These are phyloP conservation scores for Buddleja alternifolia DNA, from an alignment of 257 asterid species.

Conservation along the genomic window DNA sequence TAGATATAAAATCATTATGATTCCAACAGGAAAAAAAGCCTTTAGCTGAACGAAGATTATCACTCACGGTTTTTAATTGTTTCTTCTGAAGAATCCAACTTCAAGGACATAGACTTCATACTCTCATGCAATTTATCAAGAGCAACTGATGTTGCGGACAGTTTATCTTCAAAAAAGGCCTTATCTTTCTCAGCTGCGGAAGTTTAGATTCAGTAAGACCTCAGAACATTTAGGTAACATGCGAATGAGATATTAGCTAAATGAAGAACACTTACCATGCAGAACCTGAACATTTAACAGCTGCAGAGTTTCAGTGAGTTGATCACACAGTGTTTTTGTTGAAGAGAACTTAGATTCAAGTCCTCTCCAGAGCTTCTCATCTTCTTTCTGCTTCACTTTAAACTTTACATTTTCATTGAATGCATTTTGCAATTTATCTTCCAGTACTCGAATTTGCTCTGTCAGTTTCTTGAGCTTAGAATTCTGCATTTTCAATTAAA, in stretches of 20 bases:
- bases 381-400: slow-evolving; percentile 90
- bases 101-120: slow-evolving; percentile 62
- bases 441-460: slow-evolving; percentile 66
- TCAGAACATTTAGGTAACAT: slow-evolving; percentile 10
- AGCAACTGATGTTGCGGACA: slow-evolving; percentile 73
- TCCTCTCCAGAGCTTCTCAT: slow-evolving; percentile 94
- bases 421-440: slow-evolving; percentile 87
- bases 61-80: slow-evolving; percentile 74
- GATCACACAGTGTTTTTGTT: slow-evolving; percentile 77
- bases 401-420: slow-evolving; percentile 85
- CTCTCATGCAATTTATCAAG: slow-evolving; percentile 70
- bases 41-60: slow-evolving; percentile 18
- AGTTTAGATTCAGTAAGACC: slow-evolving; percentile 35
- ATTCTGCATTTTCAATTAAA: slow-evolving; percentile 54
- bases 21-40: slow-evolving; percentile 24
- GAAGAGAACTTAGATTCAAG: slow-evolving; percentile 85
- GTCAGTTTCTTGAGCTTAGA: slow-evolving; percentile 80
- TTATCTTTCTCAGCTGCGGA: slow-evolving; percentile 88
- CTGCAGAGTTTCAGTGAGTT: slow-evolving; percentile 78
- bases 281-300: slow-evolving; percentile 75
- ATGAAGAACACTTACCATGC: slow-evolving; percentile 55
- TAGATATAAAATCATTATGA: slow-evolving; percentile 14
- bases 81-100: slow-evolving; percentile 75
- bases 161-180: slow-evolving; percentile 67
- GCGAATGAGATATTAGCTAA: slow-evolving; percentile 16